phyloP scores from a whole-genome alignment of 1,139 yeast genomes.

The Lodderomyces metapsilosis region DNA sequence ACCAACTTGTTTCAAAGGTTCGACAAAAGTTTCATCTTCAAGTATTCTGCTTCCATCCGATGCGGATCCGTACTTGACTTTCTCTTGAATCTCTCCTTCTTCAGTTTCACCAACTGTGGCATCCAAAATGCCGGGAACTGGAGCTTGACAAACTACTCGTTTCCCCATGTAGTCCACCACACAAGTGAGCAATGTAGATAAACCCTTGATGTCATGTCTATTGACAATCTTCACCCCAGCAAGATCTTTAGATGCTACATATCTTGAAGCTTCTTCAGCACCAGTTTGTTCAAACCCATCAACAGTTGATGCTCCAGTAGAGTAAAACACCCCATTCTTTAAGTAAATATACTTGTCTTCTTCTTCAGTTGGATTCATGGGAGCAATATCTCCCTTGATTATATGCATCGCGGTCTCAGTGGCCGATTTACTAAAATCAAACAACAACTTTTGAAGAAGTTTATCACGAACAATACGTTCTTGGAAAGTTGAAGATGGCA shows the following conservation, averaged over 20 bases:
- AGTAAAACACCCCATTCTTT: slow-evolving; percentile 83
- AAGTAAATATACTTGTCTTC: slow-evolving; percentile 64
- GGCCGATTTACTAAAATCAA: slow-evolving; percentile 76
- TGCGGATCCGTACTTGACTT: slow-evolving; percentile 71
- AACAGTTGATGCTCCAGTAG: slow-evolving; percentile 72
- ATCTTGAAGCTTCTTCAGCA: slow-evolving; percentile 85
- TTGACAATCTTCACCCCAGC: slow-evolving; percentile 69
- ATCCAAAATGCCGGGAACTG: slow-evolving; percentile 92
- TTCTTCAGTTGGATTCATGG: slow-evolving; percentile 79
- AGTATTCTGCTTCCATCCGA: slow-evolving; percentile 57
- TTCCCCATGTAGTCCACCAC: slow-evolving; percentile 88
- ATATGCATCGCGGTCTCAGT: slow-evolving; percentile 78
- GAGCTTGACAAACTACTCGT: slow-evolving; percentile 88
- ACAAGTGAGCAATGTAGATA: slow-evolving; percentile 73
- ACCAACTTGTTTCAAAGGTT: slow-evolving; percentile 60
- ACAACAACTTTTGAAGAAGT: slow-evolving; percentile 66
- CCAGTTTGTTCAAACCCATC: slow-evolving; percentile 67
- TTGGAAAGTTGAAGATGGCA: slow-evolving; percentile 55
- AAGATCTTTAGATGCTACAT: slow-evolving; percentile 77
- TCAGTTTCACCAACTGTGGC: slow-evolving; percentile 30
- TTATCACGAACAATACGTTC: slow-evolving; percentile 79
- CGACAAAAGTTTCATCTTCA: slow-evolving; percentile 50
- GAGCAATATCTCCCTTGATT: slow-evolving; percentile 66
- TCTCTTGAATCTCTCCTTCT: slow-evolving; percentile 36
- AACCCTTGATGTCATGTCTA: slow-evolving; percentile 60